Percentiles rank a stretch among this genome's conserved stretches.
phyloP scores from a whole-genome alignment of 1,284 basidiomycete genomes.

The Xerocomus minutiporus region DNA sequence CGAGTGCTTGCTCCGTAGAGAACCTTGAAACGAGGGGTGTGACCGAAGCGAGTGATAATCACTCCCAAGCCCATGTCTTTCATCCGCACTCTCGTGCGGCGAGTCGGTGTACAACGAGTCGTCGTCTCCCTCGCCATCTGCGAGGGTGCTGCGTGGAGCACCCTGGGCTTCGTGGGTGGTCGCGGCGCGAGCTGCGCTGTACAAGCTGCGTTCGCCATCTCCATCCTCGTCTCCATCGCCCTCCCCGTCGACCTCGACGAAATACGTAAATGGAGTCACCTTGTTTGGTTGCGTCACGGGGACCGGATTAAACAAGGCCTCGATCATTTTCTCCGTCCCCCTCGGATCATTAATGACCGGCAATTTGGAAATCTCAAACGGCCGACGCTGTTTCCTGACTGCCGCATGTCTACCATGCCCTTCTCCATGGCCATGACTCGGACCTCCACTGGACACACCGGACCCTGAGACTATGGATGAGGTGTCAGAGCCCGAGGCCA shows the following conservation, averaged over 20 bases:
- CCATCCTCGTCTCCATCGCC: conserved; percentile 15
- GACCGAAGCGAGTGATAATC: conserved; percentile 33
- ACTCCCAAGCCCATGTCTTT: conserved; percentile 22
- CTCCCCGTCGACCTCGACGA: conserved; percentile 30
- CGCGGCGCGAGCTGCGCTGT: neutral
- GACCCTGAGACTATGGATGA: conserved; percentile 24
- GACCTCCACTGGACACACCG: conserved; percentile 1
- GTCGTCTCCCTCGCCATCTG: conserved; percentile 13
- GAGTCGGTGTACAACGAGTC: conserved; percentile 26
- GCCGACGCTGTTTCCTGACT: conserved; percentile 22
- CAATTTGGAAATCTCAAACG: conserved; percentile 46
- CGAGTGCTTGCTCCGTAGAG: conserved; percentile 21
- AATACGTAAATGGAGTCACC: conserved; percentile 59
- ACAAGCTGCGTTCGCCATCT: conserved; percentile 3
- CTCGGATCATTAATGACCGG: conserved; percentile 51
- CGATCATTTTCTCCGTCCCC: conserved; percentile 67
- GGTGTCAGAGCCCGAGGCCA: conserved; percentile 17
- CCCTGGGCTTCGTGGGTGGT: neutral
- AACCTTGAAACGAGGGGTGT: conserved; percentile 22
- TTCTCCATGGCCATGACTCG: neutral
- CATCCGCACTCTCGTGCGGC: conserved; percentile 15
- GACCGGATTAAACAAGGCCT: conserved; percentile 71
- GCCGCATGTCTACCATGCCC: neutral
- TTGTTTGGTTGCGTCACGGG: conserved; percentile 41
- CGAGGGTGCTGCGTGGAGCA: neutral